Evolutionary conservation across 495 filamentous ascomycete species (phyloP), one percentile per base, ranked within the genome.

Genomic region (Penicillium flavigenum): DNA sequence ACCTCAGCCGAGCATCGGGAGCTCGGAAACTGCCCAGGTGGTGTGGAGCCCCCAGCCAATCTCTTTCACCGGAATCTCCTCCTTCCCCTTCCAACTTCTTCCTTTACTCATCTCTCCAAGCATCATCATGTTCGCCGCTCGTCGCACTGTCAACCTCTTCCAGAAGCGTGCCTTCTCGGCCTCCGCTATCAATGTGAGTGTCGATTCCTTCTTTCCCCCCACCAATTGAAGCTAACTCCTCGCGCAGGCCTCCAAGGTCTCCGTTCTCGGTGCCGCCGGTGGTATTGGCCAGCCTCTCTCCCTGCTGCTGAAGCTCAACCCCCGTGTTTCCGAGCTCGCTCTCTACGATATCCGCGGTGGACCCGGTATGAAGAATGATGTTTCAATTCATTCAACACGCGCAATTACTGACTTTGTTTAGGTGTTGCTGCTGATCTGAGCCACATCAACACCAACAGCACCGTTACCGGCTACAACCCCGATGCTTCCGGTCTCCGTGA

Each of bases 381-480:
- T 20, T 29, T 20, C 47, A 3, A 27, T 24, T 38, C 36, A 16
- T 45, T 50, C 16, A 51, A 31, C 10, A 16, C 11, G 43, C n/a
- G 3, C 24, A 22, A 39, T 50, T 24, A 17, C 47, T 56, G 42
- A 29, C n/a, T 22, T 12, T 20, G 12, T 36, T 26, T 63, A 96
- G 92, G 92, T 88, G 94, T 98, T 76, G 94, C 93, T 62, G 94
- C 95, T 72, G 94, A 98, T 76, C 82, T 98, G 73, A 87, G 89
- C 67, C 94, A 98, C 82, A 91, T 98, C 83, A 98, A 98, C 85
- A 97, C 95, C 74, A 96, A 95, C 86, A 93, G 89, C 84, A 88
- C 73, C 58, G 94, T 98, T 71, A 91, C 79, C 59, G 94, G 94
- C 69, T 96, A 95, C 76, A 85, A 89, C 57, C 82, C 90, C 54